Evolutionary conservation across 1,139 yeast genomes (phyloP), one percentile per base, ranked within the genome.

Genomic region (Meyerozyma carpophila): DNA sequence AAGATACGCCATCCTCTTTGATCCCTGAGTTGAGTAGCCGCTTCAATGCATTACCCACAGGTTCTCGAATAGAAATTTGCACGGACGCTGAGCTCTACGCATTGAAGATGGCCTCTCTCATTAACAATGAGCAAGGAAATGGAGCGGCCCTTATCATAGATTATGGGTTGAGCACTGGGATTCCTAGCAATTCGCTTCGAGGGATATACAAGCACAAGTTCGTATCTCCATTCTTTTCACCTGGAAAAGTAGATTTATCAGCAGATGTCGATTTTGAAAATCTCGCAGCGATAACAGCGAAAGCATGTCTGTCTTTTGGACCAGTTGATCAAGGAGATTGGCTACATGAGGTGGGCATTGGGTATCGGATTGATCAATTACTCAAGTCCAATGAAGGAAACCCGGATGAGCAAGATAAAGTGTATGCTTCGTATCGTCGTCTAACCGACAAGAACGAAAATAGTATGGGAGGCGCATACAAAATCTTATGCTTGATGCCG

Each of bases 241-340:
- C 95, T 0, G 96, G 96, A 3, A 79, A 80, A 39, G 91, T 86
- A 4, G 96, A 88, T 63, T 70, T 88, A 39, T 86, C 95, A 0
- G 82, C 85, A 1, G 95, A 88, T 56, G 96, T 88, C 10, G 96
- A 88, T 59, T 88, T 88, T 55, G 74, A 70, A 39, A 84, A 82
- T 10, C 62, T 84, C 44, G 67, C 65, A 27, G 55, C 49, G 26
- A 50, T 57, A 37, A 57, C 57, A 11, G 50, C 60, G 9, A 54
- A 49, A 18, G 48, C 49, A 40, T 58, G 55, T 21, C 48, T 53
- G 18, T 62, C 72, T 0, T 66, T 59, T 49, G 93, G 90, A 0
- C 87, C 93, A 0, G 75, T 77, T 0, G 81, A 81, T 41, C 96
- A 88, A 58, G 94, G 91, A 2, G 89, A 84, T 54, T 88, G 90